Evolutionary conservation across 805 yeast species (phyloP).

Genomic region (Saturnispora serradocipensis): DNA sequence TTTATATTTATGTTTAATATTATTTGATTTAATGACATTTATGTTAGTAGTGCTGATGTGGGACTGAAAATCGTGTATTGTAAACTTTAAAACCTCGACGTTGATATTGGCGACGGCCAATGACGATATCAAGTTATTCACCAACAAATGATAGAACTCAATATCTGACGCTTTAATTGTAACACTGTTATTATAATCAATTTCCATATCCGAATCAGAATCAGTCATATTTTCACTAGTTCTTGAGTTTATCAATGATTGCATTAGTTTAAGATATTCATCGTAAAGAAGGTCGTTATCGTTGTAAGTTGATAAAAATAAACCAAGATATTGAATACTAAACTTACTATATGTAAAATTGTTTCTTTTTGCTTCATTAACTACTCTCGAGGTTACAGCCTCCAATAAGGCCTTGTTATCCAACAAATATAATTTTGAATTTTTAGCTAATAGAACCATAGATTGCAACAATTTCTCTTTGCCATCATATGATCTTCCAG

Average conservation of each 20-base stretch:
- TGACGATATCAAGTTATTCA: conserved; percentile 9
- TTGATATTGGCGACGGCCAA: conserved; percentile 2
- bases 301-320: conserved; percentile 29
- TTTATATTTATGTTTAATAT: conserved; percentile 14
- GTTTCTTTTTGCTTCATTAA: conserved; percentile 55
- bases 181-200: neutral
- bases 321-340: conserved; percentile 45
- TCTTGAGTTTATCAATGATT: conserved; percentile 11
- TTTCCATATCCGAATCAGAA: conserved; percentile 25
- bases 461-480: conserved; percentile 72
- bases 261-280: conserved; percentile 30
- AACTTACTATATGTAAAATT: conserved; percentile 55
- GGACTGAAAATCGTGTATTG: neutral
- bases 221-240: conserved; percentile 29
- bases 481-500: conserved; percentile 83
- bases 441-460: conserved; percentile 46
- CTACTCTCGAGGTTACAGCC: conserved; percentile 35
- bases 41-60: conserved; percentile 3
- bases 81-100: conserved; percentile 1
- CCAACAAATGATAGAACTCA: neutral
- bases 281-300: conserved; percentile 26
- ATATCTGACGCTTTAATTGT: neutral
- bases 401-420: conserved; percentile 26
- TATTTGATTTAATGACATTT: conserved; percentile 7
- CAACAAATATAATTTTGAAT: conserved; percentile 32